Base-by-base conservation (phyloP, 2,329 filamentous ascomycete species). In the Huntiella decipiens region DNA sequence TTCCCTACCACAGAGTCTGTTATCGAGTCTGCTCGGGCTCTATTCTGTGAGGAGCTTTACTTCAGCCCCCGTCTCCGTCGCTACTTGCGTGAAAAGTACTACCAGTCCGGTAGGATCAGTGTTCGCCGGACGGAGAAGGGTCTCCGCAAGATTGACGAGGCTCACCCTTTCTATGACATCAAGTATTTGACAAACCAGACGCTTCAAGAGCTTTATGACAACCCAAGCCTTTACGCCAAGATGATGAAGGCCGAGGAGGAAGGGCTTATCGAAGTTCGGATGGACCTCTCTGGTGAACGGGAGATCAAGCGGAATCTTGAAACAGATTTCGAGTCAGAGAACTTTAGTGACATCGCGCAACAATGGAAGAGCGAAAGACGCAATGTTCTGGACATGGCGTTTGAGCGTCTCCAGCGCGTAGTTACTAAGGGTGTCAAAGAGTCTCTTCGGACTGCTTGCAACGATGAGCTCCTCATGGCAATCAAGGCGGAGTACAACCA, bases 181-280 rank as follows among this genome's bases (percentile, higher is more conserved):
- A 94, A 98, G 61, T 98, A 98, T 55, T 70, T 98, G 15, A 77
- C 85, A 52, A 86, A 91, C 55, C 87, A 95, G 61, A 82, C 83
- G 5, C 81, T 95, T 51, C 67, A 68, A 37, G 82, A 91, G 53
- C 73, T 96, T 49, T 81, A 85, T 2, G 75, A 77, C 44, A 78
- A 82, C 45, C 91, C 91, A 1, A 87, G 95, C 52, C 68, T 94
- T 19, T 98, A 91, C 59, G 66, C 98, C 47, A 88, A 92, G 63
- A 98, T 98, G 91, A 77, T 96, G 60, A 92, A 86, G 59, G 91
- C 91, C 1, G 91, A 98, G 60, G 82, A 91, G 55, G 91, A 98
- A 59, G 87, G 88, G 2, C 67, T 98, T 1, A 73, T 98, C 11
- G 84, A 93, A 49, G 83, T 98, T 46, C 78, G 75, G 53, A 74